phyloP scores from a whole-genome alignment of 1,139 yeast species.

The Hyphopichia khmerensis region DNA sequence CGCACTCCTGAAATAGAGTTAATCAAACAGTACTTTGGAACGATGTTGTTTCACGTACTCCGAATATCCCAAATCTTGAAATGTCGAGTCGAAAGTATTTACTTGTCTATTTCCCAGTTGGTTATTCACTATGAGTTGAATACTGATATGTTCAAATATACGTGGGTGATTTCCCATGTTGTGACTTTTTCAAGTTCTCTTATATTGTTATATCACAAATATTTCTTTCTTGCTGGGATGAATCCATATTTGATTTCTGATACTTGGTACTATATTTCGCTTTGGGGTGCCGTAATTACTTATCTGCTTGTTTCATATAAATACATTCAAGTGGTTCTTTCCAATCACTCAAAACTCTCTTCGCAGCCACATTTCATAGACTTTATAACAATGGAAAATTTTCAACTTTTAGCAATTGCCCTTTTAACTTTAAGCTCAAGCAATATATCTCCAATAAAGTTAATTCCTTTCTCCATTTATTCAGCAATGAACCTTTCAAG shows the following conservation, averaged over 20 bases:
- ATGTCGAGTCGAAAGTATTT: not conserved
- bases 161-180: not conserved
- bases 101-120: too few species aligned
- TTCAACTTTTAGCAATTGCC: constrained; percentile 38
- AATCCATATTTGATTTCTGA: not conserved
- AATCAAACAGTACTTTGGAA: not conserved
- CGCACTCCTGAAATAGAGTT: not conserved
- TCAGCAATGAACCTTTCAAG: constrained; percentile 43
- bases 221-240: not conserved
- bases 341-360: not conserved
- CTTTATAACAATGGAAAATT: constrained; percentile 28
- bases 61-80: not conserved
- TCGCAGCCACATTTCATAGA: not conserved
- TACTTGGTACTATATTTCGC: not conserved
- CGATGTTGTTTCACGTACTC: not conserved
- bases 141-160: too few species aligned
- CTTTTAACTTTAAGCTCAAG: constrained; percentile 12
- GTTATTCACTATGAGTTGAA: too few species aligned
- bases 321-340: not conserved
- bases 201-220: not conserved
- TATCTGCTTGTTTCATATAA: constrained; percentile 1
- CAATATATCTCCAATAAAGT: constrained; percentile 17
- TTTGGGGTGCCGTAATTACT: not conserved
- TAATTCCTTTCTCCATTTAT: constrained; percentile 46
- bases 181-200: not conserved